phyloP scores from a whole-genome alignment of 306 rosid genomes.

The Castanea crenata region DNA sequence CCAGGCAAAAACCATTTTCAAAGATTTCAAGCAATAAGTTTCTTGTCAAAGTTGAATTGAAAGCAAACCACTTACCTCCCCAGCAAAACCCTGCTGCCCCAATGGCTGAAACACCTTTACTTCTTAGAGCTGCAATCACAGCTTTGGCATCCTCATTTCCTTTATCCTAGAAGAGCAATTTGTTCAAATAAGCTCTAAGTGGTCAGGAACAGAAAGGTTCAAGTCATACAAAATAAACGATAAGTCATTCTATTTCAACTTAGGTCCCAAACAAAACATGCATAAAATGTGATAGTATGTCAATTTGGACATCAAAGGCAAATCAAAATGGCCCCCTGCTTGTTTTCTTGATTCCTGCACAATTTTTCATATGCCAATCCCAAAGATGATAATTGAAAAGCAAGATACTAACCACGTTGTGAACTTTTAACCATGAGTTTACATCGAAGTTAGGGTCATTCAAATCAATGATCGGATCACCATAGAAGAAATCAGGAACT shows the following conservation, averaged over 20 bases:
- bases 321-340: no score
- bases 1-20: background rate
- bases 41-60: background rate
- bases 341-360: no score
- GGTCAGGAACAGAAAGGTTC: background rate
- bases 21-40: background rate
- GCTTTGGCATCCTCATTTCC: constrained; percentile 43
- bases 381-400: background rate
- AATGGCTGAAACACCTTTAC: constrained; percentile 46
- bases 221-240: no score
- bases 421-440: constrained; percentile 31
- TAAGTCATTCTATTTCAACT: background rate
- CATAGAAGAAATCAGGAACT: constrained; percentile 57
- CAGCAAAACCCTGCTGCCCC: constrained; percentile 70
- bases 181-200: background rate
- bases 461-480: constrained; percentile 27
- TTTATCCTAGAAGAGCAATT: constrained; percentile 37
- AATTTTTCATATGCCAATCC: no score
- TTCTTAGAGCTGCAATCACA: constrained; percentile 47
- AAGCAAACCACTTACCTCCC: constrained; percentile 42
- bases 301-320: no score
- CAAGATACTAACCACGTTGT: constrained; percentile 33
- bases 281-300: background rate
- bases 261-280: background rate
- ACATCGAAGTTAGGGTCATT: constrained; percentile 26